phyloP scores from a whole-genome alignment of 345 rosid genomes.

The Eucalyptus coolabah region DNA sequence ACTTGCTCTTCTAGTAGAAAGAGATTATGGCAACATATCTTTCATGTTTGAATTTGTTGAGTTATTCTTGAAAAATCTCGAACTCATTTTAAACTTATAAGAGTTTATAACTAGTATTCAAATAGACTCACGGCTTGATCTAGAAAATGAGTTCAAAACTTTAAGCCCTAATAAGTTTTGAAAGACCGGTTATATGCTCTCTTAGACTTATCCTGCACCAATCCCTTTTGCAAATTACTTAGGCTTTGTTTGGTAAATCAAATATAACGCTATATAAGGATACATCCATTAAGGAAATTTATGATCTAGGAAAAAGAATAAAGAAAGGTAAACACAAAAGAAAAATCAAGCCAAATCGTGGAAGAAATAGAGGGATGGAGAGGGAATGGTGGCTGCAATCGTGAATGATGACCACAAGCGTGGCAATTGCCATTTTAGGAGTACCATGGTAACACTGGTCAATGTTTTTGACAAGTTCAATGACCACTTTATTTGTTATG shows the following conservation, averaged over 20 bases:
- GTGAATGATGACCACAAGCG: not conserved
- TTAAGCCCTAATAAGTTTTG: not conserved
- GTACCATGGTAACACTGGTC: too few relatives aligned
- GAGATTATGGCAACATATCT: too few relatives aligned
- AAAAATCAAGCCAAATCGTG: not conserved
- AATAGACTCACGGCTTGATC: fast-evolving
- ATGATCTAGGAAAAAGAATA: fast-evolving
- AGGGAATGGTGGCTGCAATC: not conserved
- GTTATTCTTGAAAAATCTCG: too few relatives aligned
- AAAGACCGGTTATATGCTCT: not conserved
- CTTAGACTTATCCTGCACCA: not conserved
- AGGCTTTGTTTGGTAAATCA: not conserved
- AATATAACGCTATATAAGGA: not conserved
- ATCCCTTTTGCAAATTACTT: not conserved
- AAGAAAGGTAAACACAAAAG: not conserved
- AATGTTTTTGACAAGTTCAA: not conserved
- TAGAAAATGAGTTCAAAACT: not conserved
- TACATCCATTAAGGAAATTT: fast-evolving
- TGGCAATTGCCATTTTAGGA: fast-evolving
- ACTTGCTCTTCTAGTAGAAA: too few relatives aligned
- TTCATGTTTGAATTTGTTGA: not conserved
- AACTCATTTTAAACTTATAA: not conserved
- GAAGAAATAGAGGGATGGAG: not conserved
- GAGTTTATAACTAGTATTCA: fast-evolving
- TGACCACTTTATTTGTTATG: not conserved